Base-by-base conservation (phyloP, 768 basidiomycete genomes). In the Melanogaster broomeanus region DNA sequence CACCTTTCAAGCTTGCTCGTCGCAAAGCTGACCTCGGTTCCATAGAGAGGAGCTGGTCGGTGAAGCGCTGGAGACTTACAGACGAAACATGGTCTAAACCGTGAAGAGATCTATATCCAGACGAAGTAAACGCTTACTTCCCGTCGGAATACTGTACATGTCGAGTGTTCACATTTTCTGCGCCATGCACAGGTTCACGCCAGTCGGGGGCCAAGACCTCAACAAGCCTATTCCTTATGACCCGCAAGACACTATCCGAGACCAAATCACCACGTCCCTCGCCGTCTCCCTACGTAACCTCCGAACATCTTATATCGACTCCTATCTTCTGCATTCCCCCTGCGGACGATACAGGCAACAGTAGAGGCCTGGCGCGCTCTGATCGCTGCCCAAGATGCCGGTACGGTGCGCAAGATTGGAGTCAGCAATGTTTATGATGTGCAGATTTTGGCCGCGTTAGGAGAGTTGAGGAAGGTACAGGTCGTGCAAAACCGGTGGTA, bases 401-500 rank as follows among this genome's bases (percentile, higher is more conserved):
- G 87, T 12, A 80, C 78, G 52, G 80, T 86, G 11, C 74, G 71
- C 53, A 64, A 72, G 61, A 88, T 90, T 41, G 90, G 91, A 1
- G 72, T 94, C 42, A 88, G 88, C 71, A 93, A 93, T 63, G 76
- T 82, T 4, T 90, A 93, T 59, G 85, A 90, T 52, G 75, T 83
- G 2, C 61, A 61, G 4, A 52, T 82, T 12, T 77, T 94, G 13
- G 66, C 72, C 25, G 75, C 77, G 15, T 66, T 91, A 39, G 76
- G 75, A 33, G 71, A 75, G 16, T 72, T 78, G 57, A 72, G 83
- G 48, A 77, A 80, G 52, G 80, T 88, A 5, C 79, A 88, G 50
- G 80, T 91, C 27, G 88, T 93, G 15, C 91, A 92, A 66, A 90
- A 91, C 65, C 73, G 91, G 43, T 95, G 91, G 90, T 87, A 84